Conservation (phyloP, 148 eudicot genomes). For the Gaultheria prostrata region DNA sequence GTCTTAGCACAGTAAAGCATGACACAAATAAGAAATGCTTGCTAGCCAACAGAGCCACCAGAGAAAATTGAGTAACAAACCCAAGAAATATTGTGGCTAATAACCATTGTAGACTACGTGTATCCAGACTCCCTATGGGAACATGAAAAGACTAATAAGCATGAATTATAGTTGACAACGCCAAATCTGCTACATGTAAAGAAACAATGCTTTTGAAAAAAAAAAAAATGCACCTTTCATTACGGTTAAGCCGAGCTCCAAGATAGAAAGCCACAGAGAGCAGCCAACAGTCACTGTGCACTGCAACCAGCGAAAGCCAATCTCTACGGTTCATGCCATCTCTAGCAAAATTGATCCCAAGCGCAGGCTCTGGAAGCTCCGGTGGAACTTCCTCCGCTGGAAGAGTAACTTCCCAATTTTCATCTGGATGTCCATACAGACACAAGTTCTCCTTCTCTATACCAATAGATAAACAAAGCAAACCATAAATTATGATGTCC, state of each 20-base stretch:
- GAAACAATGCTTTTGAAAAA: neutral
- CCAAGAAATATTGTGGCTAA: neutral
- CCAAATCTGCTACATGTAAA: neutral
- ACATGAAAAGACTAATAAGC: neutral
- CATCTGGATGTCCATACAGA: conserved; percentile 77
- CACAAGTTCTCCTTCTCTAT: conserved; percentile 86
- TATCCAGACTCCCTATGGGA: neutral
- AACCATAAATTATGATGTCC: neutral
- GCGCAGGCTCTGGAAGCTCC: conserved; percentile 95
- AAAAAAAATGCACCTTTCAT: conserved; percentile 51
- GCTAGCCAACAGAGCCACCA: neutral
- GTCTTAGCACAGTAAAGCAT: neutral
- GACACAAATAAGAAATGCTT: neutral
- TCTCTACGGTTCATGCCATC: conserved; percentile 86
- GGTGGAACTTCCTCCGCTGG: conserved; percentile 96
- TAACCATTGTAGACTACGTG: neutral
- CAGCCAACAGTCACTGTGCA: conserved; percentile 90
- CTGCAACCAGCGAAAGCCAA: conserved; percentile 86
- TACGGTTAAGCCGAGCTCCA: conserved; percentile 73
- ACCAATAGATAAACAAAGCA: neutral
- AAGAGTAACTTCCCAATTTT: conserved; percentile 78
- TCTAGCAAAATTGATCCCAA: conserved; percentile 89
- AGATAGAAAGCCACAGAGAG: conserved; percentile 86
- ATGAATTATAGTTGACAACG: neutral
- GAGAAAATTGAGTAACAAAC: neutral